phyloP scores from a whole-genome alignment of 495 filamentous ascomycete genomes.

The Aspergillus campestris region DNA sequence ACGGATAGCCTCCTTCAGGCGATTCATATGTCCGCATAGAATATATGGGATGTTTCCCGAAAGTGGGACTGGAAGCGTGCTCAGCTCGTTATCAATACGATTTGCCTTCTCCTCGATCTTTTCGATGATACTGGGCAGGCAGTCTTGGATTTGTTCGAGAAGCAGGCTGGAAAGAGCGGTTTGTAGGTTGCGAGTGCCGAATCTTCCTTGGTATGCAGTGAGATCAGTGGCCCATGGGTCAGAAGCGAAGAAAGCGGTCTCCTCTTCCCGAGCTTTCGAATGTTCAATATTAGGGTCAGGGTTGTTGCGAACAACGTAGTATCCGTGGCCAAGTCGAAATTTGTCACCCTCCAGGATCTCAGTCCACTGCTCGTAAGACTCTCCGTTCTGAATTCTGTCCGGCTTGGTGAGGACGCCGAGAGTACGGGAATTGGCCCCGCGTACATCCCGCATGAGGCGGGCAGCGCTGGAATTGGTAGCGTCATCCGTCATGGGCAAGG shows the following conservation, averaged over 20 bases:
- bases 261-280: conserved; percentile 45
- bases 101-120: conserved; percentile 45
- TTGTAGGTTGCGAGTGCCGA: conserved; percentile 51
- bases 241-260: conserved; percentile 49
- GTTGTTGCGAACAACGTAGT: conserved; percentile 58
- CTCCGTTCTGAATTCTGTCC: conserved; percentile 48
- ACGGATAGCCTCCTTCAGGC: conserved; percentile 21
- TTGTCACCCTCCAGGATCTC: conserved; percentile 46
- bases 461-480: conserved; percentile 63
- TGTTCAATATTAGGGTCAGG: conserved; percentile 42
- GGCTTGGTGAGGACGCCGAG: conserved; percentile 79
- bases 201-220: conserved; percentile 37
- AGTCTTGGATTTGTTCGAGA: conserved; percentile 48
- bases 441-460: conserved; percentile 46
- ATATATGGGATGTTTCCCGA: conserved; percentile 27
- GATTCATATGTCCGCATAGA: conserved; percentile 26
- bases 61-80: conserved; percentile 47
- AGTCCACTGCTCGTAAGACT: conserved; percentile 45
- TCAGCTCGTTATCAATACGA: conserved; percentile 39
- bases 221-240: conserved; percentile 42
- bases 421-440: conserved; percentile 50
- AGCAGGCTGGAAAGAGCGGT: conserved; percentile 45
- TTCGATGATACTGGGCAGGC: conserved; percentile 49
- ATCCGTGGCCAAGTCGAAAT: conserved; percentile 53
- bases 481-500: conserved; percentile 67